Percentiles rank a stretch among this genome's conserved stretches.
These are phyloP conservation scores for Phycomyces nitens DNA, from an alignment of 192 early-diverging fungal species.

Conservation along the genomic window DNA sequence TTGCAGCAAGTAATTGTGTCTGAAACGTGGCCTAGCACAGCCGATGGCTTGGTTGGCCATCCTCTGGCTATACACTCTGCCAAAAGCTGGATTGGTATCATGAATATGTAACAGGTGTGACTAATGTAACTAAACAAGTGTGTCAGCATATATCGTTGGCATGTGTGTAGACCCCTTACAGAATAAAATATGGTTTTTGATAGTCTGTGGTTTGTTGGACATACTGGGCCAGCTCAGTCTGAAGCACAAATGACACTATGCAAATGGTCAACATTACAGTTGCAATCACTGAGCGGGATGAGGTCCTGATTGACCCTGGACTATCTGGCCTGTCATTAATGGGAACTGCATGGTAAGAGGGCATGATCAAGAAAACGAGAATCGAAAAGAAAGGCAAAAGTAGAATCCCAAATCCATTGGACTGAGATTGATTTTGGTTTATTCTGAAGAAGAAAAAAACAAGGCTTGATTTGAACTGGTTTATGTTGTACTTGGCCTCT, in stretches of 20 bases:
- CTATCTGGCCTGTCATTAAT: not conserved
- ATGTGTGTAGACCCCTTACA: constrained; percentile 31
- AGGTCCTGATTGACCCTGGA: not conserved
- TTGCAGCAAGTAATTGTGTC: not conserved
- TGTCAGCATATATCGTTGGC: too few species aligned
- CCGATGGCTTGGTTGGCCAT: not conserved
- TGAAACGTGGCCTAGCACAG: not conserved
- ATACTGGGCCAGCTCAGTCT: constrained; percentile 57
- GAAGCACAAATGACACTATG: constrained; percentile 47
- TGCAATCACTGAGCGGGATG: constrained; percentile 30
- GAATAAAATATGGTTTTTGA: constrained; percentile 61
- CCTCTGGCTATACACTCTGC: constrained; percentile 13
- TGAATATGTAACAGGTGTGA: constrained; percentile 38
- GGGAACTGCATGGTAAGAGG: constrained; percentile 16
- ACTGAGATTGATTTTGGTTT: not conserved
- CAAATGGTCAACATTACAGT: constrained; percentile 41
- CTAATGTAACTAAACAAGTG: constrained; percentile 35
- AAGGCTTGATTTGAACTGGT: not conserved
- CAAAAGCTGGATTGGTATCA: constrained; percentile 39
- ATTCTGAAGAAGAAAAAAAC: not conserved
- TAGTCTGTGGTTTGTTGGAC: constrained; percentile 53
- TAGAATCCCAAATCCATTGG: not conserved
- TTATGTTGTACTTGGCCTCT: not conserved
- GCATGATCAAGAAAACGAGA: not conserved
- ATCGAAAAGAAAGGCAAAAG: not conserved